These are phyloP conservation scores for Diutina mesorugosa DNA, from an alignment of 1,139 yeast species.

Conservation along the genomic window DNA sequence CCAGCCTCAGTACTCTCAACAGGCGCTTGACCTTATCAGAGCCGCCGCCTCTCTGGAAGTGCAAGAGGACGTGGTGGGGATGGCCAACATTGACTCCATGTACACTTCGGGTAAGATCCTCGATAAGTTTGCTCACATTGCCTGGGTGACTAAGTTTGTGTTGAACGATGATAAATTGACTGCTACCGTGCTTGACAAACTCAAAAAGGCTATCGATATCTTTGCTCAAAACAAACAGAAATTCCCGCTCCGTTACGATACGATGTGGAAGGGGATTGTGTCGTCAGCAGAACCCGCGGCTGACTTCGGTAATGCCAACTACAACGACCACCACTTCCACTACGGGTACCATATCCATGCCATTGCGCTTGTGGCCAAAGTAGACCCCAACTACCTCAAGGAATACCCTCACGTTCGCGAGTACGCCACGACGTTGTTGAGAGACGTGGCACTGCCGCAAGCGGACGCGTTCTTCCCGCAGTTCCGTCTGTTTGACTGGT, in stretches of 20 bases:
- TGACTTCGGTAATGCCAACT: conserved; percentile 48
- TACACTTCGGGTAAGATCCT: conserved; percentile 64
- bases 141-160: conserved; percentile 48
- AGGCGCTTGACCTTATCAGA: conserved; percentile 14
- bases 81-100: conserved; percentile 60
- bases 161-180: conserved; percentile 37
- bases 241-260: conserved; percentile 53
- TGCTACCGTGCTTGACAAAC: conserved; percentile 26
- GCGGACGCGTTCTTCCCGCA: conserved; percentile 20
- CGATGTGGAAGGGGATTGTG: conserved; percentile 61
- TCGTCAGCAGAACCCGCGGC: conserved; percentile 46
- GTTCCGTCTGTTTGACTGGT: conserved; percentile 31
- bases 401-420: conserved; percentile 2
- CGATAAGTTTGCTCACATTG: conserved; percentile 64
- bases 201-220: conserved; percentile 47
- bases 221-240: conserved; percentile 46
- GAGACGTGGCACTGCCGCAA: conserved; percentile 8
- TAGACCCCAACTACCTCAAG: neutral
- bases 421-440: conserved; percentile 5
- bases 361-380: conserved; percentile 10
- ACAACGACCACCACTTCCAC: conserved; percentile 26
- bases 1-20: neutral
- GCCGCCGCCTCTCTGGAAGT: conserved; percentile 41
- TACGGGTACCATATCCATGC: conserved; percentile 52
- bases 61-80: conserved; percentile 38